Conservation (phyloP, 495 filamentous ascomycete genomes). For the Parachaetomium inaequale region DNA sequence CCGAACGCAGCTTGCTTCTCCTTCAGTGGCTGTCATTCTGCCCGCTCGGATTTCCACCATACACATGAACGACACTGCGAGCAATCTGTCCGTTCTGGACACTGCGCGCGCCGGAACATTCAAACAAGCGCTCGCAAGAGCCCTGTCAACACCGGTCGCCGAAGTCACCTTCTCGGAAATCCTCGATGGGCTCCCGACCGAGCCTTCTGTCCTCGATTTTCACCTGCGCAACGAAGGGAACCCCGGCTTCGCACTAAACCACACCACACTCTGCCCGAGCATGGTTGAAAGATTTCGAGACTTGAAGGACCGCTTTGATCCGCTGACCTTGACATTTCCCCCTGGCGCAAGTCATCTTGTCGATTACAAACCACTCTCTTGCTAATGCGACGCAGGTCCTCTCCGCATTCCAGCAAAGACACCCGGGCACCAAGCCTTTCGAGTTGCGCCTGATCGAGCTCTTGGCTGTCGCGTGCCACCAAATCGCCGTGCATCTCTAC, state of each 20-base stretch:
- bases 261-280: no score
- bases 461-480: constrained; percentile 24
- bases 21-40: no score
- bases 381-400: no score
- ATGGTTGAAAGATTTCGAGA: not conserved
- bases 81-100: not conserved
- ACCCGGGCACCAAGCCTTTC: constrained; percentile 16
- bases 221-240: no score
- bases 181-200: constrained; percentile 13
- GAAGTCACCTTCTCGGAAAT: constrained; percentile 15
- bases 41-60: no score
- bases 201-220: no score
- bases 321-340: not conserved
- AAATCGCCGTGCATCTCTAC: constrained; percentile 26
- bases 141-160: not conserved
- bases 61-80: not conserved
- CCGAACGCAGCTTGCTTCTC: no score
- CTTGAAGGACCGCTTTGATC: not conserved
- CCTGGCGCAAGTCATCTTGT: not conserved
- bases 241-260: no score
- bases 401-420: constrained; percentile 19
- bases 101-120: not conserved
- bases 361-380: not conserved
- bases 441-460: constrained; percentile 24
- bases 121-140: not conserved